Percentiles rank a stretch among this genome's conserved stretches.
Evolutionary conservation across 2,329 filamentous ascomycete species (phyloP).

Genomic region (Xylariaceae sp.): DNA sequence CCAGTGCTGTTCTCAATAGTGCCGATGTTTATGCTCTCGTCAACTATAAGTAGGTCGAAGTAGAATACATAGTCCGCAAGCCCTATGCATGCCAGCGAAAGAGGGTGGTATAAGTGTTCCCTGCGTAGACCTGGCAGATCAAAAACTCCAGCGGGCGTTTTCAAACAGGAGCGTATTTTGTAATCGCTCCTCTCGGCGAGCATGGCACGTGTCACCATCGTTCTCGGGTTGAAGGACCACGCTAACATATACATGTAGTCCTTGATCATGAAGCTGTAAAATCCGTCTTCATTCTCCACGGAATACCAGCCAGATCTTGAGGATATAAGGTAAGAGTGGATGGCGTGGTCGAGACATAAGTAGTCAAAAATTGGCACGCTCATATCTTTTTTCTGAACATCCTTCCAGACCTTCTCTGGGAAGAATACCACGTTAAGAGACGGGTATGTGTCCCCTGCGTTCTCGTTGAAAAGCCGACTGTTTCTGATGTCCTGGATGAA

Average conservation of each 20-base stretch:
- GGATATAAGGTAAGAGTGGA: conserved; percentile 10
- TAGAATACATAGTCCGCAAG: conserved; percentile 11
- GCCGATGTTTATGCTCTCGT: conserved; percentile 6
- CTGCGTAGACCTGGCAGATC: conserved; percentile 2
- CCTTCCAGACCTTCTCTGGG: neutral
- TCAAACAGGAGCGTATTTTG: conserved; percentile 1
- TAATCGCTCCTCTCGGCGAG: conserved; percentile 8
- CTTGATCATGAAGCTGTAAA: conserved; percentile 17
- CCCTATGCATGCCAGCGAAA: conserved; percentile 13
- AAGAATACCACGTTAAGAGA: neutral
- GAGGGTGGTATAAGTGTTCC: conserved; percentile 11
- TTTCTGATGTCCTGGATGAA: neutral
- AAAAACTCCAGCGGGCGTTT: neutral
- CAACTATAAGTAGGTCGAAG: conserved; percentile 4
- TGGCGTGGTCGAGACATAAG: conserved; percentile 4
- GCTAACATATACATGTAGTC: conserved; percentile 20
- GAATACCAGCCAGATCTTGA: conserved; percentile 16
- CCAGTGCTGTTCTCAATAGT: conserved; percentile 9
- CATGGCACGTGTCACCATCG: conserved; percentile 7
- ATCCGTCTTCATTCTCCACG: neutral
- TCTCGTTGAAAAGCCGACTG: neutral
- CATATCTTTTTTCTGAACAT: neutral
- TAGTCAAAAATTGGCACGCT: neutral
- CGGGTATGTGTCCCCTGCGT: neutral
- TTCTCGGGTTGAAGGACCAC: conserved; percentile 12